phyloP scores from a whole-genome alignment of 2,329 filamentous ascomycete species.

The Fusarium dlaminii region DNA sequence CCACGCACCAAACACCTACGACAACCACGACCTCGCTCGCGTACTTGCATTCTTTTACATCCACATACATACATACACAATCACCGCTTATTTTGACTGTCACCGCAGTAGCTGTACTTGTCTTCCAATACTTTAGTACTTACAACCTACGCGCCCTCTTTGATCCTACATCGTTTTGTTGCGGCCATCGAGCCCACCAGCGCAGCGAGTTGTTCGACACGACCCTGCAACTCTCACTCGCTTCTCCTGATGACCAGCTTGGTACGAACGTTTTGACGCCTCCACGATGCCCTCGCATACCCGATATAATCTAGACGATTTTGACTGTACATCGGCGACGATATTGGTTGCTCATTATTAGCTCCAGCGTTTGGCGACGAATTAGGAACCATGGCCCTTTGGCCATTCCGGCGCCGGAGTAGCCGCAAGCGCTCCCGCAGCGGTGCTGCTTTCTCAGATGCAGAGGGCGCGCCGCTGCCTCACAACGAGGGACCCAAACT shows the following conservation, averaged over 20 bases:
- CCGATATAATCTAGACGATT: slow-evolving; percentile 38
- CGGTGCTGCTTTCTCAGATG: slow-evolving; percentile 64
- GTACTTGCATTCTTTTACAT: slow-evolving; percentile 41
- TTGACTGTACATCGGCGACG: slow-evolving; percentile 36
- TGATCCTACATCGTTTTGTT: slow-evolving; percentile 22
- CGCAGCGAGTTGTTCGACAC: slow-evolving; percentile 39
- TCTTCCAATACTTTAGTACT: not conserved
- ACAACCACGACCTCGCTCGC: slow-evolving; percentile 34
- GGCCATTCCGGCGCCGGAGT: slow-evolving; percentile 82
- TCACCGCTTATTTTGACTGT: slow-evolving; percentile 32
- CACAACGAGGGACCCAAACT: slow-evolving; percentile 47
- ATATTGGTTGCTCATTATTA: slow-evolving; percentile 37
- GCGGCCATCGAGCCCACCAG: slow-evolving; percentile 28
- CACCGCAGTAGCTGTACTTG: slow-evolving; percentile 28
- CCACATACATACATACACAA: slow-evolving; percentile 17
- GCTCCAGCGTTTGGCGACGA: slow-evolving; percentile 32
- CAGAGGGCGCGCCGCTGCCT: slow-evolving; percentile 55
- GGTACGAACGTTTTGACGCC: slow-evolving; percentile 38
- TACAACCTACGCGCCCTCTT: slow-evolving; percentile 21
- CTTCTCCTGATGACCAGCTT: slow-evolving; percentile 38
- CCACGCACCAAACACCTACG: slow-evolving; percentile 39
- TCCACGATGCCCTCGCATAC: slow-evolving; percentile 45
- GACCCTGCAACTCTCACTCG: slow-evolving; percentile 32
- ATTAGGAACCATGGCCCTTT: slow-evolving; percentile 72
- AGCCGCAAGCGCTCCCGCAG: slow-evolving; percentile 68